Percentiles rank a stretch among this genome's conserved stretches.
phyloP scores from a whole-genome alignment of 2,329 filamentous ascomycete species.

The Fusarium duplospermum region DNA sequence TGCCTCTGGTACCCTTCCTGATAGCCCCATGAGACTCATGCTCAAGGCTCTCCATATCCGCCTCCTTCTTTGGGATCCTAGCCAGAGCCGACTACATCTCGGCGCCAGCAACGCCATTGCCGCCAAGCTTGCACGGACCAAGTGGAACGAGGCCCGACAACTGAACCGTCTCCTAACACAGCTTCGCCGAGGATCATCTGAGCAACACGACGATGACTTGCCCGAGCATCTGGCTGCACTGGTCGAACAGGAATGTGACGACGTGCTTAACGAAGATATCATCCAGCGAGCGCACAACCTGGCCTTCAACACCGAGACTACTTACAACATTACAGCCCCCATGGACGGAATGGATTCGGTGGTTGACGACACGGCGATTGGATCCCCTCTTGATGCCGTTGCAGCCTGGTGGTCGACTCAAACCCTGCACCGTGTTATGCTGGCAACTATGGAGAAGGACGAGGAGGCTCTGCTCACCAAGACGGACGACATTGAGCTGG shows the following conservation, averaged over 20 bases:
- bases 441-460: slow-evolving; percentile 69
- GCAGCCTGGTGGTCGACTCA: slow-evolving; percentile 91
- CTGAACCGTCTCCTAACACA: slow-evolving; percentile 63
- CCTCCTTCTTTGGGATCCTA: slow-evolving; percentile 85
- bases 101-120: slow-evolving; percentile 76
- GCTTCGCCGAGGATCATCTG: slow-evolving; percentile 53
- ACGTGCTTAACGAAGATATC: slow-evolving; percentile 81
- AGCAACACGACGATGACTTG: slow-evolving; percentile 68
- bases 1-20: slow-evolving; percentile 86
- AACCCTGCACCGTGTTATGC: slow-evolving; percentile 76
- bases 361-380: slow-evolving; percentile 85
- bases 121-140: slow-evolving; percentile 76
- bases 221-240: slow-evolving; percentile 82
- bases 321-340: slow-evolving; percentile 69
- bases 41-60: slow-evolving; percentile 91
- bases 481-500: slow-evolving; percentile 69
- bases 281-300: slow-evolving; percentile 90
- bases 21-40: slow-evolving; percentile 86
- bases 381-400: slow-evolving; percentile 88
- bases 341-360: slow-evolving; percentile 84
- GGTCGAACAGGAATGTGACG: slow-evolving; percentile 82
- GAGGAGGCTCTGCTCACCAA: slow-evolving; percentile 38
- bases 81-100: slow-evolving; percentile 73
- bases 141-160: slow-evolving; percentile 84
- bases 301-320: slow-evolving; percentile 85